Evolutionary conservation across 495 filamentous ascomycete species (phyloP).

Genomic region (Cairneyella variabilis): DNA sequence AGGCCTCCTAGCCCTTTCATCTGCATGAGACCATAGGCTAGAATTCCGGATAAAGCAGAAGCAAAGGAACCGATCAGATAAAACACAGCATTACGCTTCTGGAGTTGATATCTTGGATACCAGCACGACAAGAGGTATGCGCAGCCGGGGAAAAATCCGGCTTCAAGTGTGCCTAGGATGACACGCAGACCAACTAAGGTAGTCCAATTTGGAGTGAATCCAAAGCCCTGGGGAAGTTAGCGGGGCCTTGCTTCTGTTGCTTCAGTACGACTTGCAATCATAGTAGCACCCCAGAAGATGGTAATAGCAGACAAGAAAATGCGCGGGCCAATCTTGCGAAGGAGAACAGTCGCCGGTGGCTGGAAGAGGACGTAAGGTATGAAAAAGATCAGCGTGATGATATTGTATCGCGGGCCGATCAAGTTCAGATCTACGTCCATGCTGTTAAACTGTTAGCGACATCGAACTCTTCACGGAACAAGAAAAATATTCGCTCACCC

Average conservation of each 20-base stretch:
- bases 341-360: constrained; percentile 50
- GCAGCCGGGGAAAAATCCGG: constrained; percentile 73
- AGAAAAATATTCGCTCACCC: constrained; percentile 24
- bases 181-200: constrained; percentile 50
- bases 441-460: too few species aligned
- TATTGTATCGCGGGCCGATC: not conserved
- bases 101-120: constrained; percentile 47
- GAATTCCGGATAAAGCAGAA: constrained; percentile 42
- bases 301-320: constrained; percentile 50
- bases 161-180: constrained; percentile 57
- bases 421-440: not conserved
- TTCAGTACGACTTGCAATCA: too few species aligned
- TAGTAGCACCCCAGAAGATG: constrained; percentile 38
- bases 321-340: constrained; percentile 58
- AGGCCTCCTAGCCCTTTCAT: constrained; percentile 50
- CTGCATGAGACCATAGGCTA: constrained; percentile 54
- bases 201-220: constrained; percentile 49
- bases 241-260: too few species aligned
- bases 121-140: constrained; percentile 71
- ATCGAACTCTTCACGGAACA: not conserved
- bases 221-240: too few species aligned
- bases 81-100: constrained; percentile 51
- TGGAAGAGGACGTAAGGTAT: constrained; percentile 62
- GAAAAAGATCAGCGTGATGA: constrained; percentile 54
- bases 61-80: constrained; percentile 51